These are phyloP conservation scores for Saururus chinensis DNA, from an alignment of 164 flowering plant species.

Conservation along the genomic window DNA sequence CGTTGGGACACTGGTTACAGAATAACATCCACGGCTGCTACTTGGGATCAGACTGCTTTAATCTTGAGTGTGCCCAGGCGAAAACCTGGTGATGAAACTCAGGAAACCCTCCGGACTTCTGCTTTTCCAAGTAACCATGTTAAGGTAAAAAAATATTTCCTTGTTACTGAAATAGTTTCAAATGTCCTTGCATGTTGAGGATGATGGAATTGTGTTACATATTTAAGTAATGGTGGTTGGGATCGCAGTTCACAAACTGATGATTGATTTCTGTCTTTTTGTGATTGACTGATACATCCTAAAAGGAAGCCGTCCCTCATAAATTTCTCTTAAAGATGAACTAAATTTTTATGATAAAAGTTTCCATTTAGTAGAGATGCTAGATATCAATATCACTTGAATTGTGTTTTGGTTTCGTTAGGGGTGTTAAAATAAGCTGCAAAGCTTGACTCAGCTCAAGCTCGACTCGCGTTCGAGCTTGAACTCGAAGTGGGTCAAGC, in stretches of 20 bases:
- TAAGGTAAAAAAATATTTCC: constrained; percentile 32
- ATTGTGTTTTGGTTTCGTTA: neutral
- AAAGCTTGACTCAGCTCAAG: too few species aligned
- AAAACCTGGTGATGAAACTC: constrained; percentile 74
- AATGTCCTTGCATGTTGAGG: neutral
- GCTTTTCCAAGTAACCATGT: constrained; percentile 79
- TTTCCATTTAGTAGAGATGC: neutral
- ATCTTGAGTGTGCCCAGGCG: constrained; percentile 75
- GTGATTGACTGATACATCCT: too few species aligned
- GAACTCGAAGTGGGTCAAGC: too few species aligned
- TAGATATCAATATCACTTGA: neutral
- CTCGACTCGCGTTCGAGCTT: too few species aligned
- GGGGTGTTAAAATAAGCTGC: too few species aligned
- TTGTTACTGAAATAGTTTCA: neutral
- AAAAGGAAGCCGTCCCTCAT: too few species aligned
- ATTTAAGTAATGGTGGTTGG: too few species aligned
- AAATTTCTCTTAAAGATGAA: too few species aligned
- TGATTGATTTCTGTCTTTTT: too few species aligned
- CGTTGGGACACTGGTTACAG: constrained; percentile 80
- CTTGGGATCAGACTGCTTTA: constrained; percentile 80
- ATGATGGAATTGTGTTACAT: too few species aligned
- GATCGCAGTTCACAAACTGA: too few species aligned
- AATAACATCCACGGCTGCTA: constrained; percentile 77
- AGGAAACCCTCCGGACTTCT: constrained; percentile 73
- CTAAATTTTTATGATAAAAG: too few species aligned